A percentile compares a stretch with the other conserved stretches of the same genome.
phyloP scores from a whole-genome alignment of 164 flowering plant genomes.

The Piper longum region DNA sequence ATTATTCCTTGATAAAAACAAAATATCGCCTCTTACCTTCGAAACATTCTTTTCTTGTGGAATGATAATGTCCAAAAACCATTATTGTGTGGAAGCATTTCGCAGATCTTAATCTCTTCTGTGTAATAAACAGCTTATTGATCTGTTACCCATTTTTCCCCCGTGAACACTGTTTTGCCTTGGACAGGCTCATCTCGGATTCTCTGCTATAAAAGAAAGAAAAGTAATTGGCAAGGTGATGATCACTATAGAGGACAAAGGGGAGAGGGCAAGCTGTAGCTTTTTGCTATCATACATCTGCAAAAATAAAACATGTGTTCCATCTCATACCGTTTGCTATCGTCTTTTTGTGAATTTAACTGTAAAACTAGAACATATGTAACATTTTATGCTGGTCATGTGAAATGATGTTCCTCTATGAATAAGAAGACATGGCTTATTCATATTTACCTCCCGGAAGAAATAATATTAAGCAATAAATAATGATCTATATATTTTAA shows the following conservation, averaged over 20 bases:
- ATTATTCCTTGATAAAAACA: not conserved
- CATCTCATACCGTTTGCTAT: no score
- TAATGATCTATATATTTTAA: no score
- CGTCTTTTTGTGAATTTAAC: no score
- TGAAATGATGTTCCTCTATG: no score
- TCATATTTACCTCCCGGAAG: no score
- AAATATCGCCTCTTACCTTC: not conserved
- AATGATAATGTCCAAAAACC: not conserved
- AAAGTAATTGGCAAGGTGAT: slow-evolving; percentile 86
- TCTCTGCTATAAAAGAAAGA: slow-evolving; percentile 64
- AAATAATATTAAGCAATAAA: no score
- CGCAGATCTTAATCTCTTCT: not conserved
- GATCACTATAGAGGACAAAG: slow-evolving; percentile 31
- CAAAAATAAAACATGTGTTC: not conserved
- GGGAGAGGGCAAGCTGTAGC: slow-evolving; percentile 41
- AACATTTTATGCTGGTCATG: no score
- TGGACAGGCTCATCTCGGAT: slow-evolving; percentile 72
- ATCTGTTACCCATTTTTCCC: no score
- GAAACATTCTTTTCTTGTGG: not conserved
- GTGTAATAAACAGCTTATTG: not conserved
- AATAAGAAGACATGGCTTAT: no score
- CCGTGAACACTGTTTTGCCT: not conserved
- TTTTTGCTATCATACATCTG: not conserved
- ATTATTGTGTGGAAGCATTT: not conserved
- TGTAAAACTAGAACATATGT: no score